A percentile compares a stretch with the other conserved stretches of the same genome.
These are phyloP conservation scores for Puccinia coronata DNA, from an alignment of 1,284 basidiomycete species.

Conservation along the genomic window DNA sequence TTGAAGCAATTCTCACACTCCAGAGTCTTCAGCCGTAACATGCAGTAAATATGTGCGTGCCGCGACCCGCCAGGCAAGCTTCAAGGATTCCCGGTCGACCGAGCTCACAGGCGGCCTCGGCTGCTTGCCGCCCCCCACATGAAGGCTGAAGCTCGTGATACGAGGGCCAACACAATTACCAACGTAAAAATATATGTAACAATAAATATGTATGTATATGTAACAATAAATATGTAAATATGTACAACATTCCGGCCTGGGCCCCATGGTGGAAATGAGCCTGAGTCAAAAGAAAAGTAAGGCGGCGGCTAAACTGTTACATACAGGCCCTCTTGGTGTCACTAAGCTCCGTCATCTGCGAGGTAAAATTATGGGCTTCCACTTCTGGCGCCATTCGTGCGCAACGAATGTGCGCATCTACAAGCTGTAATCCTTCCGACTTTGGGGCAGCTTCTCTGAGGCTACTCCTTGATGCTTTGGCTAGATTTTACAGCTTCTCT, in stretches of 20 bases:
- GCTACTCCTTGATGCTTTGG: not conserved
- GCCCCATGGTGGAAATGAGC: too few relatives aligned
- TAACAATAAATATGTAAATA: not conserved
- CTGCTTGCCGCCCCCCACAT: not conserved
- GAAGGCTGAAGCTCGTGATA: not conserved
- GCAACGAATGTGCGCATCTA: not conserved
- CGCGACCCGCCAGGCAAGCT: not conserved
- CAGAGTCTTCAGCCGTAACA: not conserved
- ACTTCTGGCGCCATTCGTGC: not conserved
- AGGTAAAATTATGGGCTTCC: not conserved
- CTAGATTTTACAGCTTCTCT: not conserved
- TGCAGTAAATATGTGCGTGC: not conserved
- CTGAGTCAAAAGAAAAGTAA: too few relatives aligned
- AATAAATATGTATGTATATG: not conserved
- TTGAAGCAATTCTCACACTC: conserved; percentile 18
- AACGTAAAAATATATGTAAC: not conserved
- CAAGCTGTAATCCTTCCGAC: conserved; percentile 14
- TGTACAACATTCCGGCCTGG: too few relatives aligned
- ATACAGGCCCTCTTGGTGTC: too few relatives aligned
- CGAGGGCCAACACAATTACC: not conserved
- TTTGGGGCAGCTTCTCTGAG: conserved; percentile 8
- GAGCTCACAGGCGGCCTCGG: not conserved
- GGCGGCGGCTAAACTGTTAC: not conserved
- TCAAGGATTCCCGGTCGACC: not conserved
- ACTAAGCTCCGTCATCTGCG: not conserved